Percentiles rank a stretch among this genome's conserved stretches.
phyloP scores from a whole-genome alignment of 169 alveolate genomes.

The Cryptosporidium bovis region DNA sequence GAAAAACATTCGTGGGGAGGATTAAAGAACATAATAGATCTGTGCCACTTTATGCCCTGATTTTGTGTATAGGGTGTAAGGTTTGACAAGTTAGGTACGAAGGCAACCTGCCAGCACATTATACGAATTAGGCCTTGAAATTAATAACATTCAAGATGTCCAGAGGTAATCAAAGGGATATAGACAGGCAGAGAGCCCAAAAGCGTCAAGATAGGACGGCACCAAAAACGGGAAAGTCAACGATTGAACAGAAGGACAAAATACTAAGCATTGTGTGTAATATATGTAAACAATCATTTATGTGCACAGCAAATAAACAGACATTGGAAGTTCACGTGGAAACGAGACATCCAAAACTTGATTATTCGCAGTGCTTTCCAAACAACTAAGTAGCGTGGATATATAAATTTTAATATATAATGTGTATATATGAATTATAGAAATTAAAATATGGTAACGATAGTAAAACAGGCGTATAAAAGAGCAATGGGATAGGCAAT shows the following conservation, averaged over 20 bases:
- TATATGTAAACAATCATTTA: slow-evolving; percentile 83
- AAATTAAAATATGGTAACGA: slow-evolving; percentile 59
- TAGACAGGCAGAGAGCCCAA: slow-evolving; percentile 83
- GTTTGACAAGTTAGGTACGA: no score
- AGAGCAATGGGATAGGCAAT: slow-evolving; percentile 84
- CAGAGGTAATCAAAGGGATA: slow-evolving; percentile 86
- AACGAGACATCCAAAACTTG: slow-evolving; percentile 82
- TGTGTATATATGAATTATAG: neutral
- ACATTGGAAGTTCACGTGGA: slow-evolving; percentile 84
- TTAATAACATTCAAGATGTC: slow-evolving; percentile 77
- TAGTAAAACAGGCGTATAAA: slow-evolving; percentile 81
- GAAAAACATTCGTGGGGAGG: no score
- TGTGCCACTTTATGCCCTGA: neutral
- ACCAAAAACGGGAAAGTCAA: slow-evolving; percentile 78
- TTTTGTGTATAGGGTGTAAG: neutral
- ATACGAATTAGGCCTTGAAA: neutral
- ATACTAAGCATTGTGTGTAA: slow-evolving; percentile 81
- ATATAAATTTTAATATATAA: neutral
- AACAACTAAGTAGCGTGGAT: neutral
- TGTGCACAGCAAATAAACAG: slow-evolving; percentile 85
- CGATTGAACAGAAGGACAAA: slow-evolving; percentile 81
- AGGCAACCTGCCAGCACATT: no score
- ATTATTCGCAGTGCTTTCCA: slow-evolving; percentile 82
- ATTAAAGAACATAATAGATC: no score
- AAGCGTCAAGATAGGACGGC: slow-evolving; percentile 80